Percentiles rank a stretch among this genome's conserved stretches.
phyloP scores from a whole-genome alignment of 2,329 filamentous ascomycete species.

The Elsinoe fawcettii region DNA sequence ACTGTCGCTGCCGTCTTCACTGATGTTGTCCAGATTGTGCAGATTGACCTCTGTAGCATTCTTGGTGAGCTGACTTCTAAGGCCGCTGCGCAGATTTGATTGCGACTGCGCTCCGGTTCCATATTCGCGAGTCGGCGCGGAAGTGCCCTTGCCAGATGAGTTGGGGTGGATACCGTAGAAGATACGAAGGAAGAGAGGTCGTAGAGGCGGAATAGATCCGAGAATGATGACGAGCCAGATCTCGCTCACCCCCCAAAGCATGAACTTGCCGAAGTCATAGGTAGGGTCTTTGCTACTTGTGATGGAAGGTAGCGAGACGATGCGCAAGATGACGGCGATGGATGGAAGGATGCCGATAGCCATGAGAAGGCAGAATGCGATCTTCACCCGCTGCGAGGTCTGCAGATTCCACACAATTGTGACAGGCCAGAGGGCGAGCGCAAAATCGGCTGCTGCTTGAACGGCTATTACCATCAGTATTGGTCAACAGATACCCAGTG shows the following conservation, averaged over 20 bases:
- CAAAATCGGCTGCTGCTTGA: constrained; percentile 6
- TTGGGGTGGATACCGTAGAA: constrained; percentile 8
- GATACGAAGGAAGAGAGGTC: constrained; percentile 10
- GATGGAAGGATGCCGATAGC: constrained; percentile 6
- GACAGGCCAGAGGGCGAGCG: constrained; percentile 4
- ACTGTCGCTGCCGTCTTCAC: not conserved
- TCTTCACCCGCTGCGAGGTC: constrained; percentile 5
- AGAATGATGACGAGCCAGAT: constrained; percentile 13
- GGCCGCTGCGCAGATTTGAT: not conserved
- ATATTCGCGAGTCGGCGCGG: not conserved
- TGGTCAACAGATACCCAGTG: no score
- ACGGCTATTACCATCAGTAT: not conserved
- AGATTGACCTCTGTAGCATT: not conserved
- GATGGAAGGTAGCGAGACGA: not conserved
- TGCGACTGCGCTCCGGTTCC: not conserved
- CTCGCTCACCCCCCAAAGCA: constrained; percentile 9
- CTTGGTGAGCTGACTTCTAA: not conserved
- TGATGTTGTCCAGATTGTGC: not conserved
- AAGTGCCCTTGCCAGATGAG: not conserved
- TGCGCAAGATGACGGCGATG: constrained; percentile 6
- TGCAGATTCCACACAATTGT: constrained; percentile 10
- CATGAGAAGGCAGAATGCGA: constrained; percentile 13
- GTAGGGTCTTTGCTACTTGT: not conserved
- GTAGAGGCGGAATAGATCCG: constrained; percentile 5
- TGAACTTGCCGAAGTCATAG: not conserved